Conservation (phyloP, 139 green algal species). For the Parachlorella kessleri region DNA sequence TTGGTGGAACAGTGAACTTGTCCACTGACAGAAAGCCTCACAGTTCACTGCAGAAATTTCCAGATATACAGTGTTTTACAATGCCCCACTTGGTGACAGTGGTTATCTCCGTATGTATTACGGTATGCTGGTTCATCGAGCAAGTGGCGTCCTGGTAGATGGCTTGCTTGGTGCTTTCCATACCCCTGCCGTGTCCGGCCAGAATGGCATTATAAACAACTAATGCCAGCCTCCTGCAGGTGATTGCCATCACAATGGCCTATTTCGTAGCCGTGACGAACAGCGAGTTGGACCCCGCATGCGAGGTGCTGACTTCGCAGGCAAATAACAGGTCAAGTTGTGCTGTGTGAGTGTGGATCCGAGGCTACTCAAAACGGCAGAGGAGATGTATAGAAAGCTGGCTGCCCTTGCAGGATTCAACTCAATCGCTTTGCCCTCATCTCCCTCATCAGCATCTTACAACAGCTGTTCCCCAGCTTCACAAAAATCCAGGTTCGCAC, state of each 20-base stretch:
- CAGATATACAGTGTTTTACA: slow-evolving; percentile 25
- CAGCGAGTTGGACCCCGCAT: slow-evolving; percentile 44
- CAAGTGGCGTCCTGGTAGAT: background rate
- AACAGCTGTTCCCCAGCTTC: background rate
- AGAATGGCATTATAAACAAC: too few relatives aligned
- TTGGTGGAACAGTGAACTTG: too few relatives aligned
- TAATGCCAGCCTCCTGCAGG: background rate
- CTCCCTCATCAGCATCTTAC: slow-evolving; percentile 4
- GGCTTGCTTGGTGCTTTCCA: background rate
- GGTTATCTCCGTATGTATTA: slow-evolving; percentile 20
- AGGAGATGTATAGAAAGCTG: background rate
- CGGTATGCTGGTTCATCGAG: slow-evolving; percentile 1
- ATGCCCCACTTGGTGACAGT: slow-evolving; percentile 48
- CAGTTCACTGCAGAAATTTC: slow-evolving; percentile 11
- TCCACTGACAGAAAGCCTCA: background rate
- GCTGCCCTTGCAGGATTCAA: background rate
- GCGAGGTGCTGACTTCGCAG: background rate
- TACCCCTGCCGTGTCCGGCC: background rate
- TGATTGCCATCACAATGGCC: too few relatives aligned
- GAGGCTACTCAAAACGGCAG: background rate
- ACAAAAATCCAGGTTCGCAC: background rate
- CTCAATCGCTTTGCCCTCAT: slow-evolving; percentile 13
- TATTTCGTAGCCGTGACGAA: slow-evolving; percentile 44
- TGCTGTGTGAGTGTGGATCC: too few relatives aligned
- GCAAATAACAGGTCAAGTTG: background rate